A percentile compares a stretch with the other conserved stretches of the same genome.
phyloP scores from a whole-genome alignment of 805 yeast genomes.

The Starmera dryadoides region DNA sequence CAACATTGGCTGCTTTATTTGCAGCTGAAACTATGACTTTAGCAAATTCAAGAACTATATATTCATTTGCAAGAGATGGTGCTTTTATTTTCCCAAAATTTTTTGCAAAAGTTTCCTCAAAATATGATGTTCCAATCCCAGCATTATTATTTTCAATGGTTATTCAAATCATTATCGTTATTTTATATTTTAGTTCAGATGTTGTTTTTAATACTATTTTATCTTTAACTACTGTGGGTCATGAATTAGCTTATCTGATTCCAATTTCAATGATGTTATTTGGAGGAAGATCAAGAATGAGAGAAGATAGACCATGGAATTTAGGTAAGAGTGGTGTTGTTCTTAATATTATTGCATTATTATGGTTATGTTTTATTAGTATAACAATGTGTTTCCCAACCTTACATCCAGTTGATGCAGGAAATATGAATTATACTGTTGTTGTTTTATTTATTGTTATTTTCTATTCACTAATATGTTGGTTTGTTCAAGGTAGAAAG shows the following conservation, averaged over 20 bases:
- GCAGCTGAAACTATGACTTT: conserved; percentile 24
- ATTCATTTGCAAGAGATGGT: conserved; percentile 28
- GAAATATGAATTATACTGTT: conserved; percentile 22
- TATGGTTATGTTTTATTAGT: conserved; percentile 17
- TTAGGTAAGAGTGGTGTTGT: conserved; percentile 16
- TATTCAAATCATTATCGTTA: conserved; percentile 20
- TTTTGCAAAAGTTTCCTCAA: conserved; percentile 19
- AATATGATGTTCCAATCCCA: conserved; percentile 23
- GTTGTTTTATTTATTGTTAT: conserved; percentile 18
- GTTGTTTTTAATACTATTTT: conserved; percentile 27
- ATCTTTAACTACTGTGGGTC: conserved; percentile 25
- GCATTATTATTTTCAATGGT: conserved; percentile 19
- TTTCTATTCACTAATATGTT: conserved; percentile 16
- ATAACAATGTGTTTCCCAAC: conserved; percentile 21
- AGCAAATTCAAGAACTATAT: conserved; percentile 25
- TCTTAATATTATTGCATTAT: conserved; percentile 11
- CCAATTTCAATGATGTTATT: conserved; percentile 21
- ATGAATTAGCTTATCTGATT: conserved; percentile 23
- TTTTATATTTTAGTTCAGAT: conserved; percentile 22
- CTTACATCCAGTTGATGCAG: conserved; percentile 14
- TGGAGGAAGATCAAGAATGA: conserved; percentile 17
- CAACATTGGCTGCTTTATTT: conserved; percentile 16
- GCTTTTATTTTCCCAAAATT: conserved; percentile 25
- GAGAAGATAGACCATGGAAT: conserved; percentile 19
- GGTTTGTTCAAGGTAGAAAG: conserved; percentile 19